Base-by-base conservation (phyloP, 176 grass and related monocot species). In the Phoenix dactylifera region DNA sequence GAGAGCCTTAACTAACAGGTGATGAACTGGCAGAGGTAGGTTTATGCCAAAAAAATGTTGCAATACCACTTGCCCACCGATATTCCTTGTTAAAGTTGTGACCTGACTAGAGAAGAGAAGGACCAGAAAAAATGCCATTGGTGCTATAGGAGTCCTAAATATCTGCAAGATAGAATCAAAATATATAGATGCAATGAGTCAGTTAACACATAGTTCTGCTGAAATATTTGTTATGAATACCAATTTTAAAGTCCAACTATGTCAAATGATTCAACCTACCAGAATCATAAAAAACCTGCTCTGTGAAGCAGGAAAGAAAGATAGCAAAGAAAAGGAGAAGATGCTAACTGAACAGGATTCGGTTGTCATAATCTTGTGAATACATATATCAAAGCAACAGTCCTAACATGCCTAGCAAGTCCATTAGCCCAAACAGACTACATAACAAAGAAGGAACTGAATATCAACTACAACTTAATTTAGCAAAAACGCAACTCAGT, bases 61-160 rank as follows among this genome's bases (percentile, higher is more conserved):
- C 7, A 79, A 80, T 60, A 98, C 82, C 58, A 80, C 65, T 71
- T 88, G 72, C 65, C 87, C 83, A 68, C 88, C 82, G 28, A 82
- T 88, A 59, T 81, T 79, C 64, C 78, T 92, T 79, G 88, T 85
- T 72, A 92, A 72, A 5, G 82, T 74, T 63, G 84, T 74, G 24
- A 98, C 78, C 57, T 98, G 94, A 71, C 94, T 89, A 18, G 94
- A 92, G 57, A 89, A 91, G 49, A 98, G 73, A 66, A 98, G 88
- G 63, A 98, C 83, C 72, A 84, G 77, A 69, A 98, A 74, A 80
- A 89, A 89, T 55, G 88, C 76, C 16, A 84, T 52, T 24, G 94
- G 76, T 56, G 89, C 84, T 68, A 91, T 72, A 58, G 82, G 87
- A 70, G 78, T 90, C 59, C 75, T 61, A 73, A 92, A 93, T 68